Evolutionary conservation across 768 basidiomycete genomes (phyloP), one percentile per base, ranked within the genome.

Genomic region (Tulasnella sp.): DNA sequence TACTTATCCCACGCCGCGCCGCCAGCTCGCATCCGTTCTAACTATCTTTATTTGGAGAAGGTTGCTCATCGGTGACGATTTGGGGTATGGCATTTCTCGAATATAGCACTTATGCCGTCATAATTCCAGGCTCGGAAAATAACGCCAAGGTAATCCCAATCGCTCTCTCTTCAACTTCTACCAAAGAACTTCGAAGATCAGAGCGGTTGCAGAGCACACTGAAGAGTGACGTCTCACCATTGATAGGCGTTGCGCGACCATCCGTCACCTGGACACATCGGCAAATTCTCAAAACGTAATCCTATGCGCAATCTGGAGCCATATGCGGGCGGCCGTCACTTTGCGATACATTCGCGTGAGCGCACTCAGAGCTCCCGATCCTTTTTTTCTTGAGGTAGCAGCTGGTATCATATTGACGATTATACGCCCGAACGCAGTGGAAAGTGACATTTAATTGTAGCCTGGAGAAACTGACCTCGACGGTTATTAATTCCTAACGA

Each of bases 391-490:
- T 16, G 28, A 2, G 4, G 50, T 24, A 11, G 2, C 50, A n/a
- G 50, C 22, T 22, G 50, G 24, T 54, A 24, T 54, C 50, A 24
- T 54, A 54, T 18, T 54, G 9, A 46, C 8, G 14, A 46, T 6
- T 46, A 16, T 4, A 54, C 50, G n/a, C n/a, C n/a, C n/a, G n/a
- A n/a, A n/a, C n/a, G 44, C 16, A 6, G 44, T 69, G 64, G 9
- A 31, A 69, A 69, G 24, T 3, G 64, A 28, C 1, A 69, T 69
- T 69, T 69, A 28, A n/a, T 2, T 69, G 34, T 69, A 34, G 64
- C 64, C 64, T 69, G 64, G 64, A 69, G 64, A 31, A 37, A 69
- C 34, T 69, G 64, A 69, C 64, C 31, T 69, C 28, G 64, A 28
- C 64, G n/a, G n/a, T n/a, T 14, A 31, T 69, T 31, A 12, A 69